Percentiles rank a stretch among this genome's conserved stretches.
phyloP scores from a whole-genome alignment of 345 rosid genomes.

The Microthlaspi erraticum region DNA sequence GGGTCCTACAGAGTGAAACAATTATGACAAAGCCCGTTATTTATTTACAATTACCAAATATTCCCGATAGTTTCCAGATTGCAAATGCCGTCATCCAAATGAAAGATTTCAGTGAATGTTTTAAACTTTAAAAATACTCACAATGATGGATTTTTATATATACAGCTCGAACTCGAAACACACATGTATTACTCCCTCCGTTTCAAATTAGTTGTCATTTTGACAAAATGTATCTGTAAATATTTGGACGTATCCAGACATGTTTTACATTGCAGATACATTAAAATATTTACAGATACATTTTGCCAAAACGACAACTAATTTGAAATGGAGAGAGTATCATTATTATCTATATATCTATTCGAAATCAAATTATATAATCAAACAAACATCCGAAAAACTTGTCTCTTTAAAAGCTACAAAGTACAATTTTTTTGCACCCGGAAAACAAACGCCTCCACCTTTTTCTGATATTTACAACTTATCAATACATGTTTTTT shows the following conservation, averaged over 20 bases:
- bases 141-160: neutral
- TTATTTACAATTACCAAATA: neutral
- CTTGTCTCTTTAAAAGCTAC: slow-evolving; percentile 32
- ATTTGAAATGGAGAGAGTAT: no score
- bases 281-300: no score
- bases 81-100: neutral
- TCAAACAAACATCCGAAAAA: slow-evolving; percentile 41
- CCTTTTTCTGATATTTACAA: slow-evolving; percentile 41
- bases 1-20: neutral
- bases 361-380: slow-evolving; percentile 22
- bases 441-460: neutral
- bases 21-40: neutral
- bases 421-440: slow-evolving; percentile 32
- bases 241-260: no score
- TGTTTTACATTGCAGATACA: no score
- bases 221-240: no score
- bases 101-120: neutral
- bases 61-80: neutral
- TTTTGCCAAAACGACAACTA: no score
- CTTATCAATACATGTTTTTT: slow-evolving; percentile 37
- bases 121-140: neutral
- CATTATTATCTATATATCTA: neutral
- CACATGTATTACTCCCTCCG: no score
- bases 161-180: neutral
- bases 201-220: no score